phyloP scores from a whole-genome alignment of 2,329 filamentous ascomycete species.

The Ampelomyces quisqualis region DNA sequence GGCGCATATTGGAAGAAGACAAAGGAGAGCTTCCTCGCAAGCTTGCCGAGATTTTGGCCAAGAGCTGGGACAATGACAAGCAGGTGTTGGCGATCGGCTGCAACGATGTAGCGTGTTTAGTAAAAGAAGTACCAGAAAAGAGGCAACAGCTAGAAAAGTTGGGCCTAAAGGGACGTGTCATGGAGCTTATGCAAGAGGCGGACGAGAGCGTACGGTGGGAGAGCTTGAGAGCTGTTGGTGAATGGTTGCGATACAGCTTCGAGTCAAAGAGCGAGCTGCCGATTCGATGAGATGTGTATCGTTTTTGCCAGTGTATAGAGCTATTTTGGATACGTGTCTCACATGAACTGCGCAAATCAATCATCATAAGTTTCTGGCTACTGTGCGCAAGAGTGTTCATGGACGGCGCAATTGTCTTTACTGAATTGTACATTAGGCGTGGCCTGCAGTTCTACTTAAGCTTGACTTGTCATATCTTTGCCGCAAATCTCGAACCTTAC shows the following conservation, averaged over 20 bases:
- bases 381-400: no score
- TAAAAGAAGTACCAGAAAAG: slow-evolving; percentile 87
- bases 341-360: not conserved
- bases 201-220: slow-evolving; percentile 93
- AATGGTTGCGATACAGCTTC: slow-evolving; percentile 69
- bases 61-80: slow-evolving; percentile 83
- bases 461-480: no score
- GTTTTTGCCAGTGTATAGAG: no score
- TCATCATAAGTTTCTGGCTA: no score
- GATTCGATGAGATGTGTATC: slow-evolving; percentile 20
- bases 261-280: slow-evolving; percentile 40
- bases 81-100: slow-evolving; percentile 87
- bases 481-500: no score
- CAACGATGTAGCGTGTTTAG: slow-evolving; percentile 85
- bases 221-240: slow-evolving; percentile 79
- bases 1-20: slow-evolving; percentile 79
- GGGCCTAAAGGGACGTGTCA: slow-evolving; percentile 81
- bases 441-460: no score
- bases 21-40: slow-evolving; percentile 76
- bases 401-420: no score
- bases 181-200: slow-evolving; percentile 88
- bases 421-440: no score
- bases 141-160: slow-evolving; percentile 76
- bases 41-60: slow-evolving; percentile 79
- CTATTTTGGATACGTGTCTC: not conserved